Evolutionary conservation across 73 alveolate species (phyloP).

Genomic region (Paramecium biaurelia): DNA sequence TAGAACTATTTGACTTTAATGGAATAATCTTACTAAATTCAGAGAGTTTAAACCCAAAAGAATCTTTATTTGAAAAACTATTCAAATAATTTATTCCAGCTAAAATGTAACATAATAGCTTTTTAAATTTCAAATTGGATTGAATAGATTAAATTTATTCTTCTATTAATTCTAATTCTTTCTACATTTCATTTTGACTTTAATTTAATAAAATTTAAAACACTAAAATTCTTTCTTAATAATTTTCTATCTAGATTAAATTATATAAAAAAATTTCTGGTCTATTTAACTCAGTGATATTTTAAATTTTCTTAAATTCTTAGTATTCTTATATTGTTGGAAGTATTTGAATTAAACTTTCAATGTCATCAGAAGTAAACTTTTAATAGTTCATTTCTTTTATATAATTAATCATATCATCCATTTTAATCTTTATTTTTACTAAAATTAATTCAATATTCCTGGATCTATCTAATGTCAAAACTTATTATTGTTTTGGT

Average conservation of each 20-base stretch:
- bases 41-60: neutral
- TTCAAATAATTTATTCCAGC: neutral
- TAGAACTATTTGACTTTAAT: neutral
- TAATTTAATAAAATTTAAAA: neutral
- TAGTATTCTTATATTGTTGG: neutral
- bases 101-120: neutral
- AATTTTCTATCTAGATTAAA: neutral
- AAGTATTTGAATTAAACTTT: neutral
- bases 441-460: neutral
- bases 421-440: neutral
- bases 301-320: neutral
- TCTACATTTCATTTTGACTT: neutral
- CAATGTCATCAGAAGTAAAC: neutral
- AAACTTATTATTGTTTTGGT: neutral
- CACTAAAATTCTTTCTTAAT: neutral
- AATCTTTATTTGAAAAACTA: neutral
- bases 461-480: neutral
- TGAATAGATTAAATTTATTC: neutral
- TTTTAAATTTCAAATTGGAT: neutral
- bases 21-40: neutral
- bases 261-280: neutral
- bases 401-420: neutral
- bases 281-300: neutral
- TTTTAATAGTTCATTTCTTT: neutral
- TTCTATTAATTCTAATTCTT: neutral